Conservation (phyloP, 140 eudicot species). For the Ambrosia hybrid region DNA sequence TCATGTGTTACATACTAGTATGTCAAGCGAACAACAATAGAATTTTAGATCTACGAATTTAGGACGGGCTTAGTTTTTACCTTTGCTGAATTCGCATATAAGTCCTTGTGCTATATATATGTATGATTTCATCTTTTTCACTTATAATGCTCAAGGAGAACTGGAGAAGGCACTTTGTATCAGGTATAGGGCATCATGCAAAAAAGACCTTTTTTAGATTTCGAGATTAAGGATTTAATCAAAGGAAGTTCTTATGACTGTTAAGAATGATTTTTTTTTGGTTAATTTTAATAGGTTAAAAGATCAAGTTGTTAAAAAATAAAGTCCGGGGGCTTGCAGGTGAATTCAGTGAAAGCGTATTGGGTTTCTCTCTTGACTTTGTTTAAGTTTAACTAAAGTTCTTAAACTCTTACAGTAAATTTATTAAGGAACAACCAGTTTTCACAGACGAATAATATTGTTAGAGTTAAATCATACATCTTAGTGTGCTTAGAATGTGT, state of each 20-base stretch:
- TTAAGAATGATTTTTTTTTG: neutral
- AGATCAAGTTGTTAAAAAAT: neutral
- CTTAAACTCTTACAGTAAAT: neutral
- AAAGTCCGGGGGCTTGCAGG: neutral
- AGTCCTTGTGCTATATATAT: neutral
- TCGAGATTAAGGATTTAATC: neutral
- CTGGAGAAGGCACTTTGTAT: neutral
- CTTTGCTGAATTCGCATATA: neutral
- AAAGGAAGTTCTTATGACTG: neutral
- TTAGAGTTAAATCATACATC: neutral
- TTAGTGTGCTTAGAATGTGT: slow-evolving; percentile 4
- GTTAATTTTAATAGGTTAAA: slow-evolving; percentile 5
- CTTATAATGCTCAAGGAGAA: neutral
- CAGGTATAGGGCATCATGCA: neutral
- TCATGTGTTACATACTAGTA: neutral
- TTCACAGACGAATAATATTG: neutral
- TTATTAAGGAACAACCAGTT: slow-evolving; percentile 1
- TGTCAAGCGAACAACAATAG: slow-evolving; percentile 6
- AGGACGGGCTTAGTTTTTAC: slow-evolving; percentile 7
- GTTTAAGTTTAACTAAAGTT: neutral
- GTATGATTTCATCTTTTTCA: neutral
- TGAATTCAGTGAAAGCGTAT: slow-evolving; percentile 4
- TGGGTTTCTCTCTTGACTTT: neutral
- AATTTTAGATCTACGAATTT: slow-evolving; percentile 6
- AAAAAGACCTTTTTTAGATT: neutral